A percentile compares a stretch with the other conserved stretches of the same genome.
Conservation (phyloP, 495 filamentous ascomycete species). For the Aspergillus incahuasiensis region DNA sequence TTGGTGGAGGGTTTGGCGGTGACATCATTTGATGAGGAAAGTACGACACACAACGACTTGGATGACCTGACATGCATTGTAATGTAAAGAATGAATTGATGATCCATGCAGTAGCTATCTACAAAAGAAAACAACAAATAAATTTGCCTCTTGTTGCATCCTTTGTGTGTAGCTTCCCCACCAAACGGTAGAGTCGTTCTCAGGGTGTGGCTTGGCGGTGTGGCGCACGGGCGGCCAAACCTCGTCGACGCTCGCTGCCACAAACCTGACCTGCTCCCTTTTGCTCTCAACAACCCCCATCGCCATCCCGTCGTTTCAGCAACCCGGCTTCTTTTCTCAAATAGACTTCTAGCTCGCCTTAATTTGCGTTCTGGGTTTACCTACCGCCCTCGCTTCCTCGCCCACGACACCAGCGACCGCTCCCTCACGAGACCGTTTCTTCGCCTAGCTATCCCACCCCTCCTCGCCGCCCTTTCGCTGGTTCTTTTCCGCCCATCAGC, state of each 20-base stretch:
- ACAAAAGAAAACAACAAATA: background rate
- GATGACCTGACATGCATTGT: background rate
- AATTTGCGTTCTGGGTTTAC: constrained; percentile 13
- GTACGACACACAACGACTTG: background rate
- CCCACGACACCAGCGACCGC: constrained; percentile 8
- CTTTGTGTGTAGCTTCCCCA: background rate
- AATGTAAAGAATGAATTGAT: constrained; percentile 2
- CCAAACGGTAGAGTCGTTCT: background rate
- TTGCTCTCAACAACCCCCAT: constrained; percentile 10
- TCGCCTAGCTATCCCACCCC: constrained; percentile 28
- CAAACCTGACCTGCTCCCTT: constrained; percentile 22
- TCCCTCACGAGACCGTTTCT: constrained; percentile 42
- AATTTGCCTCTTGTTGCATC: background rate
- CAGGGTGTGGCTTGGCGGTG: constrained; percentile 17
- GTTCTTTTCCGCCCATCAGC: constrained; percentile 8
- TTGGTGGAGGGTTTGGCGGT: constrained; percentile 49
- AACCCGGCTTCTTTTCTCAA: constrained; percentile 7
- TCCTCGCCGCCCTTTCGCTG: constrained; percentile 24
- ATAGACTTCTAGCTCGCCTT: constrained; percentile 9
- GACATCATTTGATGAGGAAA: constrained; percentile 58
- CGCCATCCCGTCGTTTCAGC: constrained; percentile 19
- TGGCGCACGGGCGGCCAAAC: constrained; percentile 22
- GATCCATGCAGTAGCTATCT: background rate
- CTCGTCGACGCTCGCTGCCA: constrained; percentile 14
- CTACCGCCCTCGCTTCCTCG: background rate